Conservation (phyloP, 345 rosid species). For the Boechera divaricarpa region DNA sequence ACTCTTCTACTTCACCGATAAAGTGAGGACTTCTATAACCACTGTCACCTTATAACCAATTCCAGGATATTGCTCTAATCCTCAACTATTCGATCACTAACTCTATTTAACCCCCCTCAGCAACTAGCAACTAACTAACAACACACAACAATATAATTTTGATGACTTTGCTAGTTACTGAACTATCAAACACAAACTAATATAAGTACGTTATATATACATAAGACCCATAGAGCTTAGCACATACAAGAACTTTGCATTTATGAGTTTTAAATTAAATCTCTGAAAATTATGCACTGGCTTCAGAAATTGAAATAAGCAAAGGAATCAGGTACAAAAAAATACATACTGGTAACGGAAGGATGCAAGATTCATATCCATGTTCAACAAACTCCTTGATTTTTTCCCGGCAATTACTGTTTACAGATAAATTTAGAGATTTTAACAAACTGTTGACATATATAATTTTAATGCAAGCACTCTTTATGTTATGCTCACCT, state of each 20-base stretch:
- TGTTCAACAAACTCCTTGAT: slow-evolving; percentile 57
- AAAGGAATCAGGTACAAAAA: background rate
- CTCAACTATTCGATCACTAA: too few species aligned
- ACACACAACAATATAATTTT: background rate
- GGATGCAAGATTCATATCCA: slow-evolving; percentile 53
- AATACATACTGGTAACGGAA: slow-evolving; percentile 69
- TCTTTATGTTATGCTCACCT: slow-evolving; percentile 47
- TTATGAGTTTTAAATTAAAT: background rate
- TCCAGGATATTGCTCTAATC: too few species aligned
- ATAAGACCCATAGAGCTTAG: background rate
- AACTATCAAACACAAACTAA: slow-evolving; percentile 1
- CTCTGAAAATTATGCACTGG: background rate
- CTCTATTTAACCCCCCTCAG: background rate
- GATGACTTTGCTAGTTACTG: background rate
- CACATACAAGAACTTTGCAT: background rate
- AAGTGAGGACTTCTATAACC: slow-evolving; percentile 11
- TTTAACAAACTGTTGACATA: slow-evolving; percentile 3
- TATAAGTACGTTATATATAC: background rate
- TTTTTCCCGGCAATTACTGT: slow-evolving; percentile 54
- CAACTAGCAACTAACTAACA: background rate
- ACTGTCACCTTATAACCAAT: background rate
- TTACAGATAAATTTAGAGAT: background rate
- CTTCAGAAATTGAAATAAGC: background rate
- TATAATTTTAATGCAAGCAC: background rate
- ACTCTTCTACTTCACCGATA: background rate